phyloP scores from a whole-genome alignment of 148 eudicot genomes.

The Arctostaphylos glauca region DNA sequence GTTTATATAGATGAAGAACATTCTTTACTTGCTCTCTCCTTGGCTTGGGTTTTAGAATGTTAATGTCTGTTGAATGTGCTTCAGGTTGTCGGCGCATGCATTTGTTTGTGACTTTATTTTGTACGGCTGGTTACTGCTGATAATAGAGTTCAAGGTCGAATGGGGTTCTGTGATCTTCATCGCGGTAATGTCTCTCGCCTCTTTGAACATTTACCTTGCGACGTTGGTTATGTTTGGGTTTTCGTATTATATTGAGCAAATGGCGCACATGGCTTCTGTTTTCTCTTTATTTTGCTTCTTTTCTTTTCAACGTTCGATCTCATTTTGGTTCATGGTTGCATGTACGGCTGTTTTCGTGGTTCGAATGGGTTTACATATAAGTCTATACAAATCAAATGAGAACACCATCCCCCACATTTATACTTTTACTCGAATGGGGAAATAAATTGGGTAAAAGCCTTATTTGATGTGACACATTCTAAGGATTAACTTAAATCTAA shows the following conservation, averaged over 20 bases:
- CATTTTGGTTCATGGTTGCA: too few species aligned
- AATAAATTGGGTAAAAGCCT: neutral
- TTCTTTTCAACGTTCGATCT: neutral
- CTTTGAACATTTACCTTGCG: neutral
- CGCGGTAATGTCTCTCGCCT: neutral
- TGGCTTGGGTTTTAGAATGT: neutral
- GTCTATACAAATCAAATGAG: too few species aligned
- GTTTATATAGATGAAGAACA: neutral
- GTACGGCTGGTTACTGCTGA: neutral
- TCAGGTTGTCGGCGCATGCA: neutral
- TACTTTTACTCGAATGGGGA: neutral
- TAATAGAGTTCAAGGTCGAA: neutral
- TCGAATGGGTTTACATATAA: too few species aligned
- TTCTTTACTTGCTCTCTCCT: neutral
- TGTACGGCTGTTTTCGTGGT: too few species aligned
- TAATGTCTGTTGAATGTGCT: neutral
- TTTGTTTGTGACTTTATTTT: neutral
- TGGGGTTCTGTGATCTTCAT: neutral
- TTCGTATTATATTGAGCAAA: neutral
- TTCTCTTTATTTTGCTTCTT: neutral
- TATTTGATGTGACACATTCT: neutral
- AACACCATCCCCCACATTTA: neutral
- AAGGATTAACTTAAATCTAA: neutral
- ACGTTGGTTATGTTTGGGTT: neutral
- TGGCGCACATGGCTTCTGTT: neutral